These are phyloP conservation scores for Malus fusca DNA, from an alignment of 306 rosid species.

Conservation along the genomic window DNA sequence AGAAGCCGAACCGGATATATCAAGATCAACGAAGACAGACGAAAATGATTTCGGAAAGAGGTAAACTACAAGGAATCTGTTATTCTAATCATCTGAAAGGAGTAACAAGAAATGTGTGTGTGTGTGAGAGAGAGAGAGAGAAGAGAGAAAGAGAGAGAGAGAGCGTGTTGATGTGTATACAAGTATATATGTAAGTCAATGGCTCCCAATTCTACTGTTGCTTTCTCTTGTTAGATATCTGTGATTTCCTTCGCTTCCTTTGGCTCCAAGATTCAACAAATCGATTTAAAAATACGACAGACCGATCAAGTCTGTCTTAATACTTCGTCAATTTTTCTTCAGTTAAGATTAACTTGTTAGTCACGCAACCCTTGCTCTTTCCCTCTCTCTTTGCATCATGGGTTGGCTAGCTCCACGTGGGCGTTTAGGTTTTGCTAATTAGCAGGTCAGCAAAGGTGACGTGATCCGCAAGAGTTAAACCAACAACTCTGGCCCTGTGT, in stretches of 20 bases:
- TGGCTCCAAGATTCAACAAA: constrained; percentile 21
- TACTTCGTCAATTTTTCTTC: background rate
- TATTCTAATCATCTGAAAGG: background rate
- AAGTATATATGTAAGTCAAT: background rate
- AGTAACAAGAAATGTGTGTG: too few species aligned
- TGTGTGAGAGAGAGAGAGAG: too few species aligned
- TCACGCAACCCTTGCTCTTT: background rate
- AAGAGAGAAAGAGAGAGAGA: too few species aligned
- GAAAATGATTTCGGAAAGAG: background rate
- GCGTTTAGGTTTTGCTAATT: background rate
- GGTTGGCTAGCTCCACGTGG: too few species aligned
- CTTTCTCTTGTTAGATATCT: background rate
- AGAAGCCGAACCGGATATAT: too few species aligned
- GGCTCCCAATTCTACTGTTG: too few species aligned
- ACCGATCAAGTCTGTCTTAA: background rate
- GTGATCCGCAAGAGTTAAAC: background rate
- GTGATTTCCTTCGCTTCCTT: constrained; percentile 21
- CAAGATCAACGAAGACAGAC: background rate
- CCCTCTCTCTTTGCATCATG: background rate
- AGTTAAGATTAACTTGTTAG: background rate
- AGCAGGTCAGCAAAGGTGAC: constrained; percentile 7
- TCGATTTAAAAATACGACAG: background rate
- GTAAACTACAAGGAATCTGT: background rate
- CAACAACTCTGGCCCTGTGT: background rate
- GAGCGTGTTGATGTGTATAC: background rate